phyloP scores from a whole-genome alignment of 345 rosid species.

The Dipteronia dyeriana region DNA sequence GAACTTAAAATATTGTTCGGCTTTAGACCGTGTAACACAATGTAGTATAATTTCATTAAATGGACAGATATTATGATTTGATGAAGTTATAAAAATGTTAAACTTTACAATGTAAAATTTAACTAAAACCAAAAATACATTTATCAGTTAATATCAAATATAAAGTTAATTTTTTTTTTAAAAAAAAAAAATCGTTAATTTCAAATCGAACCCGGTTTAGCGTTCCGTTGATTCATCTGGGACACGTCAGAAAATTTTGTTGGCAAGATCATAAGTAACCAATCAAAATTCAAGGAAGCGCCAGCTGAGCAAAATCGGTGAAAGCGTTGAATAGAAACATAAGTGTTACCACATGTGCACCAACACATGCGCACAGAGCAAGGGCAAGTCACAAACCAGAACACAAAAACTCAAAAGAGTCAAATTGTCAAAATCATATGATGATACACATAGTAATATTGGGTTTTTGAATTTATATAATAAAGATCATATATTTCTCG shows the following conservation, averaged over 20 bases:
- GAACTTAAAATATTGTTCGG: no score
- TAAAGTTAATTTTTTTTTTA: no score
- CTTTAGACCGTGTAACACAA: no score
- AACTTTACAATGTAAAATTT: no score
- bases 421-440: conserved; percentile 23
- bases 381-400: conserved; percentile 20
- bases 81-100: no score
- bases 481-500: conserved; percentile 19
- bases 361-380: not conserved
- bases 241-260: conserved; percentile 11
- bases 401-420: conserved; percentile 28
- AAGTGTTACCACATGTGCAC: not conserved
- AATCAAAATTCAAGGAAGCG: conserved; percentile 2
- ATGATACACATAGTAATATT: not conserved
- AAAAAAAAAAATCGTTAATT: not conserved
- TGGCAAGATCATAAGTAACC: not conserved
- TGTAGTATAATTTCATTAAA: no score
- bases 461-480: conserved; percentile 14
- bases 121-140: no score
- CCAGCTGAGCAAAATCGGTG: conserved; percentile 17
- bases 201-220: no score
- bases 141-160: no score
- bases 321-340: not conserved
- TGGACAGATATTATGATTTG: not conserved
- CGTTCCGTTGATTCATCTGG: not conserved